These are phyloP conservation scores for Myrica gale DNA, from an alignment of 306 rosid genomes.

Conservation along the genomic window DNA sequence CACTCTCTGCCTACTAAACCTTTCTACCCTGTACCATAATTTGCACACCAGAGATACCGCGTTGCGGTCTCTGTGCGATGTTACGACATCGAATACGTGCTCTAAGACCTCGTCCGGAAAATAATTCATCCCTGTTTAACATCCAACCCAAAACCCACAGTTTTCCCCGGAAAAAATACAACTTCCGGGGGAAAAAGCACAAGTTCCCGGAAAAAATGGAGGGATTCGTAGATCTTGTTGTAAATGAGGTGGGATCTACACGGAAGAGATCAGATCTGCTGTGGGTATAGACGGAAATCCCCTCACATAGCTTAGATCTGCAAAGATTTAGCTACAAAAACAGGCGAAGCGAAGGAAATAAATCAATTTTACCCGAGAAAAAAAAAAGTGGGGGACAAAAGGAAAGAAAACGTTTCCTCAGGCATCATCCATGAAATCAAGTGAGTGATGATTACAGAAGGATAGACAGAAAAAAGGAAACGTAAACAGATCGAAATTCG, in stretches of 20 bases:
- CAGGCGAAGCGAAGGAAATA: background rate
- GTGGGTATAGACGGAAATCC: conserved; percentile 19
- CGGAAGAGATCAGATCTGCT: conserved; percentile 2
- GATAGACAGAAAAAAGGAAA: background rate
- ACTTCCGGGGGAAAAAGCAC: background rate
- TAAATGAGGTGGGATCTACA: conserved; percentile 11
- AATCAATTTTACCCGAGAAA: conserved; percentile 7
- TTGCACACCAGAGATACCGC: conserved; percentile 81
- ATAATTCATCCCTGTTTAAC: conserved; percentile 62
- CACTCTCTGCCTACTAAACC: conserved; percentile 61
- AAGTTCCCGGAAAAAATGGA: conserved; percentile 8
- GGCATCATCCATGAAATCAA: conserved; percentile 35
- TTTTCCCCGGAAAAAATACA: conserved; percentile 33
- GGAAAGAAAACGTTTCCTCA: conserved; percentile 12
- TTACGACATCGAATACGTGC: conserved; percentile 70
- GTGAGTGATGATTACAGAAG: conserved; percentile 38
- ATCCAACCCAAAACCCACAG: conserved; percentile 18
- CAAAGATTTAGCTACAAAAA: background rate
- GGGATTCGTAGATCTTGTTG: conserved; percentile 28
- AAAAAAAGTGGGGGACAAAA: conserved; percentile 17
- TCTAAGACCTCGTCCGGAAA: conserved; percentile 94
- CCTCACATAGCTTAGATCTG: conserved; percentile 39
- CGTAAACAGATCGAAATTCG: conserved; percentile 16
- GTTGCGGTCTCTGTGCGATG: conserved; percentile 77
- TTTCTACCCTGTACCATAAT: conserved; percentile 78